Conservation (phyloP, 2,329 filamentous ascomycete genomes). For the Ophiocordyceps australis region DNA sequence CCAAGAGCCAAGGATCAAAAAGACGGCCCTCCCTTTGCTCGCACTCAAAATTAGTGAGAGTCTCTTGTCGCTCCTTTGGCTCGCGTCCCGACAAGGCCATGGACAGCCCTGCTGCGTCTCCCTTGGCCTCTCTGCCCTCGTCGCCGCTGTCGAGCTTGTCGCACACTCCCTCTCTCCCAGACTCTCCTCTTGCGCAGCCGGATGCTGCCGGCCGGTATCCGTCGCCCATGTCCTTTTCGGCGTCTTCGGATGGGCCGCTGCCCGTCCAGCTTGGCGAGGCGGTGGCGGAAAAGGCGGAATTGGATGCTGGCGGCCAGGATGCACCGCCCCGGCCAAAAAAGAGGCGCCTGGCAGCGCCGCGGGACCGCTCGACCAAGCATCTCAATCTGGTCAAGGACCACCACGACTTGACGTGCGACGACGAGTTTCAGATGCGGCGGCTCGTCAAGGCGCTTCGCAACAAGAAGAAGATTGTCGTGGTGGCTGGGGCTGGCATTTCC, state of each 20-base stretch:
- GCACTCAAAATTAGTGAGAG: too few species aligned
- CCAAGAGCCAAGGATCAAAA: too few species aligned
- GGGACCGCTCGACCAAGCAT: conserved; percentile 60
- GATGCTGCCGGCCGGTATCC: conserved; percentile 28
- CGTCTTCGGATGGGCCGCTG: conserved; percentile 29
- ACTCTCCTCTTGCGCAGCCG: conserved; percentile 19
- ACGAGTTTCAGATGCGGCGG: conserved; percentile 41
- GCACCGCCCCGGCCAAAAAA: conserved; percentile 61
- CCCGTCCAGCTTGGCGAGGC: conserved; percentile 25
- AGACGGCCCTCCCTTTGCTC: too few species aligned
- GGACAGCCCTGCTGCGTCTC: conserved; percentile 13
- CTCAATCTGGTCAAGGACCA: conserved; percentile 48
- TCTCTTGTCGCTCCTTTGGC: too few species aligned
- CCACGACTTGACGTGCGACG: conserved; percentile 24
- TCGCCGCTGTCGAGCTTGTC: conserved; percentile 37
- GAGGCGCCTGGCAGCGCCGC: conserved; percentile 42
- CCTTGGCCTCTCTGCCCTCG: conserved; percentile 19
- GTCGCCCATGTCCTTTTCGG: conserved; percentile 27
- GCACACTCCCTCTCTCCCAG: conserved; percentile 30
- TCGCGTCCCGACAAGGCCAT: too few species aligned
- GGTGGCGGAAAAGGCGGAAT: too few species aligned
- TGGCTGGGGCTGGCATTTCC: conserved; percentile 92
- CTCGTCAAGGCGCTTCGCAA: conserved; percentile 61
- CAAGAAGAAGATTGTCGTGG: conserved; percentile 91
- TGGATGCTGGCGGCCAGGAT: too few species aligned